Evolutionary conservation across 2,329 filamentous ascomycete species (phyloP).

Genomic region (Arthrobotrys pseudoclavata): DNA sequence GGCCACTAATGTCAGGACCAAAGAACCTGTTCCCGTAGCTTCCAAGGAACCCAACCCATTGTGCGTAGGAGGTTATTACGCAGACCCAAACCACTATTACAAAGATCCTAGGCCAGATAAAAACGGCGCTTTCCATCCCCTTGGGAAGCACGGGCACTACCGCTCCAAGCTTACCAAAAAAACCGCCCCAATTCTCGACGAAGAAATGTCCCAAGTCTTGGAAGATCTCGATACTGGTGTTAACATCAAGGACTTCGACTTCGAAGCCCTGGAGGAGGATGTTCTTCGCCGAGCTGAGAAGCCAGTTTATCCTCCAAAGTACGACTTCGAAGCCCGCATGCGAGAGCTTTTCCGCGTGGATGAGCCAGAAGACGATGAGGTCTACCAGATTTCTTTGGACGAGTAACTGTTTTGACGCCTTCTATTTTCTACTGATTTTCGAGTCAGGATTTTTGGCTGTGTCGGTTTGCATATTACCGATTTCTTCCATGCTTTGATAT

Average conservation of each 20-base stretch:
- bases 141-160: conserved; percentile 40
- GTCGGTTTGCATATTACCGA: conserved; percentile 5
- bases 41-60: conserved; percentile 18
- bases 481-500: conserved; percentile 12
- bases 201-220: conserved; percentile 22
- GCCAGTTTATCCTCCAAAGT: conserved; percentile 23
- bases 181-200: conserved; percentile 29
- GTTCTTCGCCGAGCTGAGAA: conserved; percentile 42
- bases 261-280: conserved; percentile 36
- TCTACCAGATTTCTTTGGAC: conserved; percentile 53
- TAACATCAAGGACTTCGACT: conserved; percentile 36
- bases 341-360: conserved; percentile 48
- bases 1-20: not conserved
- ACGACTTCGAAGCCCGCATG: conserved; percentile 45
- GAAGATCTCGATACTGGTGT: not conserved
- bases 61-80: not conserved
- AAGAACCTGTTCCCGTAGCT: not conserved
- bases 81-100: not conserved
- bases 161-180: conserved; percentile 15
- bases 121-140: conserved; percentile 6
- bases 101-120: not conserved
- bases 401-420: conserved; percentile 21
- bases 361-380: conserved; percentile 46
- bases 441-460: conserved; percentile 4
- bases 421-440: conserved; percentile 8